Evolutionary conservation across 805 yeast genomes (phyloP), one percentile per base, ranked within the genome.

Genomic region (Ascoidea rubescens): DNA sequence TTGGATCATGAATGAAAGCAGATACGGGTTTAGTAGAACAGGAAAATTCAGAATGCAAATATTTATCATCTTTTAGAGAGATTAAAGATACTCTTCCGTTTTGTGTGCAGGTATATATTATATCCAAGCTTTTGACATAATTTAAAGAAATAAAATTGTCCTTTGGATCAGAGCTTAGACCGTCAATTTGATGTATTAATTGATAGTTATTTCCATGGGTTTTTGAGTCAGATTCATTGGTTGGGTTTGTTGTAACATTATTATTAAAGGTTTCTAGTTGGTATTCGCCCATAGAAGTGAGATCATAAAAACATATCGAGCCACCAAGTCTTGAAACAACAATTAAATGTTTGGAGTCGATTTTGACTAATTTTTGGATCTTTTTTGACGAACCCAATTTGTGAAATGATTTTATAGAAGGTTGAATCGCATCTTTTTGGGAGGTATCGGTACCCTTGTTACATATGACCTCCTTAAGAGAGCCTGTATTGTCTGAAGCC

Each of bases 381-480:
- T 37, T 37, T 37, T 37, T 37, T 8, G 14, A 10, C 2, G 43
- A 37, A 10, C 14, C 8, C 8, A 14, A 37, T 37, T 37, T 37
- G 49, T 72, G 66, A 50, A 71, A 70, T 30, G 73, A 67, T 48
- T 67, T 71, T 10, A 82, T 70, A 21, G 77, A 67, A 0, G 95
- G 95, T 61, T 82, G 86, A 10, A 69, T 65, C 0, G 84, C 83
- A 42, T 76, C 75, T 60, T 82, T 80, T 46, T 72, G 70, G 5
- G 96, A 84, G 3, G 96, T 88, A 60, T 90, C 95, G 0, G 91
- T 82, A 0, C 90, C 91, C 50, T 73, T 68, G 17, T 68, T 63
- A 58, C 88, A 87, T 5, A 72, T 60, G 6, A 87, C 68, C 61
- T 82, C 88, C 43, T 37, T 37, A 37, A 37, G 43, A 37, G 43